Evolutionary conservation across 2,329 filamentous ascomycete species (phyloP).

Genomic region (Colletotrichum costaricense): DNA sequence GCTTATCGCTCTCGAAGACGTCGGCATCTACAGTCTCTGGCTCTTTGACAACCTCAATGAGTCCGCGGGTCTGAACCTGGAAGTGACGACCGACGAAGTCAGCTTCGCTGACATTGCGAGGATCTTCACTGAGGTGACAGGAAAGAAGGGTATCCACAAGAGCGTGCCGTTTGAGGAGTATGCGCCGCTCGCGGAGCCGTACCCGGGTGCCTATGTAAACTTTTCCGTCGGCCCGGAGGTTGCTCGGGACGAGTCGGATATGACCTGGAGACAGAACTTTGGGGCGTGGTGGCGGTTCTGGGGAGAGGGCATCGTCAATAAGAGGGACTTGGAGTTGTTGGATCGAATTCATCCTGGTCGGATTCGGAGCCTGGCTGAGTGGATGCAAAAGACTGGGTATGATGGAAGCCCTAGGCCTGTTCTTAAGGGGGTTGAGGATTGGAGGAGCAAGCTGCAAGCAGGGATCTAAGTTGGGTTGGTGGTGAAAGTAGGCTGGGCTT

Average conservation of each 20-base stretch:
- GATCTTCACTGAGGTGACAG: conserved; percentile 24
- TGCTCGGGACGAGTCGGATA: conserved; percentile 35
- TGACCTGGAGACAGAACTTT: conserved; percentile 13
- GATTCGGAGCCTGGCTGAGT: conserved; percentile 60
- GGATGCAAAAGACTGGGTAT: conserved; percentile 37
- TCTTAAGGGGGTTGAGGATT: not conserved
- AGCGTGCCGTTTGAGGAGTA: conserved; percentile 2
- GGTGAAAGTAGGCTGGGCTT: not conserved
- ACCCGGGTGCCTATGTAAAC: conserved; percentile 33
- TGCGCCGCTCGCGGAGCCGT: conserved; percentile 12
- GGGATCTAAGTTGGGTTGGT: not conserved
- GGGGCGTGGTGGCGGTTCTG: not conserved
- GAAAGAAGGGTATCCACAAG: not conserved
- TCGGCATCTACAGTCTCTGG: conserved; percentile 41
- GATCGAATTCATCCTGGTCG: conserved; percentile 62
- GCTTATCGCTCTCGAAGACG: conserved; percentile 40
- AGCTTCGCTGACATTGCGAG: conserved; percentile 33
- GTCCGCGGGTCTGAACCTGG: conserved; percentile 39
- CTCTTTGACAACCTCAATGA: conserved; percentile 39
- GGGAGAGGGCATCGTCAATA: not conserved
- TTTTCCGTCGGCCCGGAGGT: conserved; percentile 28
- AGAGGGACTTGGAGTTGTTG: conserved; percentile 58
- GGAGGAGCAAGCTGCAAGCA: not conserved
- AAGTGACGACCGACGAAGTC: conserved; percentile 39
- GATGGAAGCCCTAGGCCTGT: not conserved